phyloP scores from a whole-genome alignment of 305 asterid species.

The Fraxinus baroniana region DNA sequence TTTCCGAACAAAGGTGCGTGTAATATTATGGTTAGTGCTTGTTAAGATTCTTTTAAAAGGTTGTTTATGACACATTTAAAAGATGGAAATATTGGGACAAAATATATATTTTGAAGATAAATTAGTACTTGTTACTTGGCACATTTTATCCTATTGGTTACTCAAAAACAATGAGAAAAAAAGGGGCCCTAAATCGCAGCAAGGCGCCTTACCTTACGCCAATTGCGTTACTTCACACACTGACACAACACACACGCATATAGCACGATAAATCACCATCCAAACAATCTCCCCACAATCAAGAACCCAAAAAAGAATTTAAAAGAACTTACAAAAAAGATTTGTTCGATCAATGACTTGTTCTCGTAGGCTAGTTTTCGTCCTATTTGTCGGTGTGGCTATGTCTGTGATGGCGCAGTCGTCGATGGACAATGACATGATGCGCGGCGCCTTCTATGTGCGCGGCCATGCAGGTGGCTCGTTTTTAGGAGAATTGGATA shows the following conservation, averaged over 20 bases:
- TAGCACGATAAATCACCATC: not conserved
- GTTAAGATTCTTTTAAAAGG: not conserved
- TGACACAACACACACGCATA: not conserved
- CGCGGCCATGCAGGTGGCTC: not conserved
- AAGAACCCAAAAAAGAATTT: not conserved
- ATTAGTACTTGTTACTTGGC: not conserved
- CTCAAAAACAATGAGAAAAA: not conserved
- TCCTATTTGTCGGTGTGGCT: not conserved
- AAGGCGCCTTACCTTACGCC: constrained; percentile 1
- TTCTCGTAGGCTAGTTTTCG: not conserved
- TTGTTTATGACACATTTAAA: not conserved
- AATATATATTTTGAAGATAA: not conserved
- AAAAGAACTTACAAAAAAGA: not conserved
- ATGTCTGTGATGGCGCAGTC: not conserved
- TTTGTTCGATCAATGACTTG: not conserved
- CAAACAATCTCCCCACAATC: not conserved
- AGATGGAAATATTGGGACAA: not conserved
- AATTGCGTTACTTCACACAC: not conserved
- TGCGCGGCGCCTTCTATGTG: not conserved
- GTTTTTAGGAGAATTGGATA: not conserved
- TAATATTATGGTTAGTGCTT: not conserved
- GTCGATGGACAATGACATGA: not conserved
- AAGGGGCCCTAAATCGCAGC: not conserved
- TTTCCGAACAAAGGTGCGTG: not conserved
- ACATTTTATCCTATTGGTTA: not conserved